Base-by-base conservation (phyloP, 2,329 filamentous ascomycete species). In the Phialophora expanda region DNA sequence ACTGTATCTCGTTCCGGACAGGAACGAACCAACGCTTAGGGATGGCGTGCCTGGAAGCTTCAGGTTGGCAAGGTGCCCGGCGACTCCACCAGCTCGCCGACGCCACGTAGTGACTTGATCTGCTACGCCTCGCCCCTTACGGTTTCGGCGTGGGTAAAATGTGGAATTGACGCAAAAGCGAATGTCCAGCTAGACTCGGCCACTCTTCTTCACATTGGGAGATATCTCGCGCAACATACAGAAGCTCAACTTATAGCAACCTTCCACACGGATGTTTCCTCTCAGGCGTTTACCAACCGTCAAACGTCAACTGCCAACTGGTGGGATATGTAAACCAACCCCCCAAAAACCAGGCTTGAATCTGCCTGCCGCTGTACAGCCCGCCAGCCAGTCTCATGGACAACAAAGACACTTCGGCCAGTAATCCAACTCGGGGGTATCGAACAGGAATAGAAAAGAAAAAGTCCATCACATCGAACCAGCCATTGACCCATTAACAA, bases 401-500 rank as follows among this genome's bases (percentile, higher is more conserved):
- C 53, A 55, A 55, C 22, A 53, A 34, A 38, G 41, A 41, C 17
- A 44, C 14, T 12, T 46, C 48, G 22, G 30, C 46, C 58, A 20
- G 26, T 54, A 28, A 60, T 61, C 30, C 46, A 61, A 53, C 3
- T 41, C 34, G 30, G 53, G 20, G 58, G 58, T 61, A 61, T 61
- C 48, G 30, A 48, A 51, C 48, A 61, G 46, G 22, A 59, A 41
- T 2, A 54, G 58, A 61, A 51, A 34, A 61, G 26, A 24, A 26
- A 46, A 32, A 61, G 3, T 41, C 58, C 48, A 38, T 46, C 46
- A 54, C 28, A 22, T 28, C 58, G 22, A 22, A 54, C 14, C 48
- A 30, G n/a, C 57, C 20, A 9, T 53, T 11, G 22, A 55, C 22
- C 28, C 28, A 28, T 14, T 24, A 14, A 17, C 48, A 51, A 51